Base-by-base conservation (phyloP, 768 basidiomycete genomes). In the Kwoniella dejecticola region DNA sequence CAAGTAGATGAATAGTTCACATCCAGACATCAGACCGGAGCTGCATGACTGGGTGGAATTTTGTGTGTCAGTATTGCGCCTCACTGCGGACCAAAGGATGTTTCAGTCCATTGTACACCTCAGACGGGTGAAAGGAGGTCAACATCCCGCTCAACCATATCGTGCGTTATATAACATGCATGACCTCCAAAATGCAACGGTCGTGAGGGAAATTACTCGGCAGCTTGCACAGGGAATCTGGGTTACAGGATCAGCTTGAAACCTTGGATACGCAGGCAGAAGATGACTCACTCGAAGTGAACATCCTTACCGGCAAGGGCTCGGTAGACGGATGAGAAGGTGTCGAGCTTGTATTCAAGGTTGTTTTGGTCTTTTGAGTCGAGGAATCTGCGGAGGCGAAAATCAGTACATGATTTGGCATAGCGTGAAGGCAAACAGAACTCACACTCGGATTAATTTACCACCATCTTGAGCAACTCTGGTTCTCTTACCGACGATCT, bases 311-410 rank as follows among this genome's bases (percentile, higher is more conserved):
- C 94, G 68, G 93, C 95, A 79, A 96, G 82, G 66, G 89, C 86
- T 40, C 71, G 89, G 85, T 96, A 97, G 67, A 98, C 91, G 41
- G 91, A 93, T 49, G 94, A 89, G 84, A 98, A 99, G 67, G 94
- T 95, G 83, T 99, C 96, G 73, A 98, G 86, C 86, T 99, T 99
- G 89, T 99, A 97, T 85, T 98, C 96, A 79, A 98, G 85, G 76
- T 91, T 90, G 80, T 93, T 98, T 58, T 92, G 87, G 79, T 99
- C 96, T 82, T 98, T 98, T 69, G 91, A 84, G 84, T 99, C 96
- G 70, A 99, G 89, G 84, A 93, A 89, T 70, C 95, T 98, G 42
- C 11, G 24, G 19, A 8, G 31, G 26, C 0, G 12, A 49, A 13
- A 19, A 45, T 52, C 24, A 27, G 4, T 21, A 54, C 52, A 42